phyloP scores from a whole-genome alignment of 371 early-diverging fungal genomes.

The Apophysomyces sp. region DNA sequence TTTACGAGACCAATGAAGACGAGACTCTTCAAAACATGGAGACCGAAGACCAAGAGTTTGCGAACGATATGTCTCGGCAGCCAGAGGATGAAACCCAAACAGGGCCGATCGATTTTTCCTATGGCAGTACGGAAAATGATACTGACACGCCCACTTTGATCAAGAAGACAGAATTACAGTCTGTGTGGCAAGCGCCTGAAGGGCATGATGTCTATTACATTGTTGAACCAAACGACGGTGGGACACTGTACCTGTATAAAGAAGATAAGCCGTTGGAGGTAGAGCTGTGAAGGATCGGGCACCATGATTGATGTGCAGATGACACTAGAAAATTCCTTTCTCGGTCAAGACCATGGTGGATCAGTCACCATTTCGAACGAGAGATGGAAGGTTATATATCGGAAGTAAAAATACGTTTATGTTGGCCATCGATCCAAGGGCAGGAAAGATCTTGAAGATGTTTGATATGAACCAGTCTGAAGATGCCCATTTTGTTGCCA shows the following conservation, averaged over 20 bases:
- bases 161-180: background rate
- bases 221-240: slow-evolving; percentile 78
- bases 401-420: slow-evolving; percentile 67
- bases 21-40: no score
- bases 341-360: slow-evolving; percentile 70
- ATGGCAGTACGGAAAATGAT: background rate
- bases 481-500: slow-evolving; percentile 20
- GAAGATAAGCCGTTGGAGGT: slow-evolving; percentile 59
- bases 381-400: slow-evolving; percentile 63
- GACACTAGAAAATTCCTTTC: slow-evolving; percentile 64
- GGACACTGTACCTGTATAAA: slow-evolving; percentile 66
- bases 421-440: slow-evolving; percentile 68
- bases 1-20: background rate
- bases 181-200: background rate
- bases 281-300: slow-evolving; percentile 3
- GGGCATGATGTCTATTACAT: slow-evolving; percentile 50
- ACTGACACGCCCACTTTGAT: background rate
- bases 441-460: slow-evolving; percentile 60
- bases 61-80: no score
- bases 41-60: no score
- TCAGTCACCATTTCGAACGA: slow-evolving; percentile 57
- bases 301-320: background rate
- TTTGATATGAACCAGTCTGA: slow-evolving; percentile 45
- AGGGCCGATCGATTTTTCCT: background rate
- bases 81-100: background rate